Conservation (phyloP, 1,139 yeast species). For the Lodderomyces elongisporus region DNA sequence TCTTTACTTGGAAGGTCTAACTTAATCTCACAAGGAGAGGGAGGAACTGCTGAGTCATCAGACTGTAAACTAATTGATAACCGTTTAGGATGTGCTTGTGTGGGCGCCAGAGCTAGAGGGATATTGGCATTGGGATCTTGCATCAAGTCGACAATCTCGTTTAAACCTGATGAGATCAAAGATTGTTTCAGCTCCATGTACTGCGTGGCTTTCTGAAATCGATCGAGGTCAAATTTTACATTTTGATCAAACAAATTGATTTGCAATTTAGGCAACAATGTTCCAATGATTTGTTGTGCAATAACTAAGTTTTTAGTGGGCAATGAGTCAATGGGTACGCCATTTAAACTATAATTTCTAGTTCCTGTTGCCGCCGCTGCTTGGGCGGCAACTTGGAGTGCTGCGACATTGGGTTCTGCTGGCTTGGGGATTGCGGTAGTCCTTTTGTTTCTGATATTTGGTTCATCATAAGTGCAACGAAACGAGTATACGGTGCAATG, state of each 20-base stretch:
- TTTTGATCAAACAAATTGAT: conserved; percentile 32
- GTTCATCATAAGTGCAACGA: conserved; percentile 66
- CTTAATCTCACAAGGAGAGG: conserved; percentile 43
- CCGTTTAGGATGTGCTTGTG: conserved; percentile 9
- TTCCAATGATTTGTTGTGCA: conserved; percentile 30
- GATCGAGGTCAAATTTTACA: conserved; percentile 30
- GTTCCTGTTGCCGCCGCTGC: conserved; percentile 1
- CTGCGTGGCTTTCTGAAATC: conserved; percentile 23
- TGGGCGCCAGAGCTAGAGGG: conserved; percentile 9
- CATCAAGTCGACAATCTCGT: conserved; percentile 24
- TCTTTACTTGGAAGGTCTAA: conserved; percentile 74
- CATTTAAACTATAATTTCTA: conserved; percentile 4
- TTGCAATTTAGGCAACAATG: conserved; percentile 48
- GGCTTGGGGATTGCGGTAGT: conserved; percentile 32
- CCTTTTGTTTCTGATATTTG: conserved; percentile 55
- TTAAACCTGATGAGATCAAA: conserved; percentile 13
- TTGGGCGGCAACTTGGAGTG: conserved; percentile 13
- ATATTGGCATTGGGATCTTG: conserved; percentile 15
- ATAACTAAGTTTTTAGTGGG: conserved; percentile 17
- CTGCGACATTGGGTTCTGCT: conserved; percentile 16
- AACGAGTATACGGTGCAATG: conserved; percentile 87
- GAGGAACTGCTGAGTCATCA: conserved; percentile 13
- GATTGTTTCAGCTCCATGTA: conserved; percentile 20
- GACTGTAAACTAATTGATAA: conserved; percentile 18
- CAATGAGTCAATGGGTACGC: conserved; percentile 7